phyloP scores from a whole-genome alignment of 2,329 filamentous ascomycete species.

The Aspergillus fijiensis region DNA sequence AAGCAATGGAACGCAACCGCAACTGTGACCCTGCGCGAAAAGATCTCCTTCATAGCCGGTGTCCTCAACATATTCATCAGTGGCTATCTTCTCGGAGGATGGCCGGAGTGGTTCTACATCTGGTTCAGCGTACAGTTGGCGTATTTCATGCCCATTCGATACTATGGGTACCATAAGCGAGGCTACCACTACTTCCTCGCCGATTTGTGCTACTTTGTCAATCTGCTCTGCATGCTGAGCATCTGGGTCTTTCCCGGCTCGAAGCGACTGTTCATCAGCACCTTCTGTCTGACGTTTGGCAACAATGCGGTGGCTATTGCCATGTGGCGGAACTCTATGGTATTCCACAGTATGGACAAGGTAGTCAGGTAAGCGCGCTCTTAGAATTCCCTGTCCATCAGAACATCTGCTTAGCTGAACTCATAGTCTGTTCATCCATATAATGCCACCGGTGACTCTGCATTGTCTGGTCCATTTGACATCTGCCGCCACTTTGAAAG shows the following conservation, averaged over 20 bases:
- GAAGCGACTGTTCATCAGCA: constrained; percentile 86
- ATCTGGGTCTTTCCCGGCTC: constrained; percentile 90
- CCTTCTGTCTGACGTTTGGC: constrained; percentile 88
- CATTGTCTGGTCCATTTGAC: constrained; percentile 90
- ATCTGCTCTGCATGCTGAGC: constrained; percentile 75
- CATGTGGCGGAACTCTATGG: constrained; percentile 98
- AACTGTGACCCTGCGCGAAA: constrained; percentile 84
- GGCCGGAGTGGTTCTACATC: constrained; percentile 79
- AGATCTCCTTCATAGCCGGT: constrained; percentile 92
- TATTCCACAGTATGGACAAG: constrained; percentile 98
- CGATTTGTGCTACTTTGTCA: constrained; percentile 98
- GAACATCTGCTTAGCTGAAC: background rate
- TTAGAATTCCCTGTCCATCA: background rate
- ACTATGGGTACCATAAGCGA: constrained; percentile 83
- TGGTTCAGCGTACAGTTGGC: constrained; percentile 88
- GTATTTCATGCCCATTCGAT: constrained; percentile 97
- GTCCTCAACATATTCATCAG: constrained; percentile 97
- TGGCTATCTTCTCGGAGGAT: constrained; percentile 86
- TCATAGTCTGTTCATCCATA: constrained; percentile 87
- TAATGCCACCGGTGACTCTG: constrained; percentile 94
- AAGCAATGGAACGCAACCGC: constrained; percentile 86
- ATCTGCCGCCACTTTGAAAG: constrained; percentile 61
- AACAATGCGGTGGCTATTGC: constrained; percentile 98
- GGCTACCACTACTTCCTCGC: constrained; percentile 97
- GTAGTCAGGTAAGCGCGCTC: constrained; percentile 66